These are phyloP conservation scores for Pisolithus sp. DNA, from an alignment of 768 basidiomycete species.

Conservation along the genomic window DNA sequence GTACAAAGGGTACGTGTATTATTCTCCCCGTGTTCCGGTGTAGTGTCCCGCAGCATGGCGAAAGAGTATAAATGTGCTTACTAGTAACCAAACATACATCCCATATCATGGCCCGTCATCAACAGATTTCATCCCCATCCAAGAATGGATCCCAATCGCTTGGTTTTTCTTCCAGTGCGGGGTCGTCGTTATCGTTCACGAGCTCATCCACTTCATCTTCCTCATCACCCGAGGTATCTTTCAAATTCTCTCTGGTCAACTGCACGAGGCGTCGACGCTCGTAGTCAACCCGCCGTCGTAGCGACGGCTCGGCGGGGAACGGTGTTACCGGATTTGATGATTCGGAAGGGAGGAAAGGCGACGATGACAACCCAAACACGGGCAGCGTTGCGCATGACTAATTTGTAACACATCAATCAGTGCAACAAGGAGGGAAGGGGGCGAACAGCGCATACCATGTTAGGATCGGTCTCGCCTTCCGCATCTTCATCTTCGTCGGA, in stretches of 20 bases:
- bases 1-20: not conserved
- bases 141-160: constrained; percentile 27
- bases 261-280: constrained; percentile 23
- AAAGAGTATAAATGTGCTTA: not conserved
- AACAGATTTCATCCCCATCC: constrained; percentile 21
- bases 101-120: not conserved
- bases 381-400: constrained; percentile 26
- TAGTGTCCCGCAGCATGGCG: not conserved
- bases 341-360: constrained; percentile 15
- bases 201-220: constrained; percentile 18
- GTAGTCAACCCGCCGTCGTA: constrained; percentile 26
- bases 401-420: not conserved
- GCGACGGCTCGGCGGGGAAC: constrained; percentile 20
- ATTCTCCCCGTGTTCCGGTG: not conserved
- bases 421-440: not conserved
- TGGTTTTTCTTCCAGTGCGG: constrained; percentile 23
- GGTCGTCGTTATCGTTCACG: constrained; percentile 10
- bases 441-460: constrained; percentile 15
- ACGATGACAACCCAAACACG: constrained; percentile 19
- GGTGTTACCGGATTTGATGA: constrained; percentile 25
- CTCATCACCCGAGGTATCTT: constrained; percentile 18
- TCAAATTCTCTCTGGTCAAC: constrained; percentile 25
- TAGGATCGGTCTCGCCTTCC: constrained; percentile 22
- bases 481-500: constrained; percentile 16
- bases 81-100: not conserved